phyloP scores from a whole-genome alignment of 2,329 filamentous ascomycete genomes.

The Ophiostoma quercus region DNA sequence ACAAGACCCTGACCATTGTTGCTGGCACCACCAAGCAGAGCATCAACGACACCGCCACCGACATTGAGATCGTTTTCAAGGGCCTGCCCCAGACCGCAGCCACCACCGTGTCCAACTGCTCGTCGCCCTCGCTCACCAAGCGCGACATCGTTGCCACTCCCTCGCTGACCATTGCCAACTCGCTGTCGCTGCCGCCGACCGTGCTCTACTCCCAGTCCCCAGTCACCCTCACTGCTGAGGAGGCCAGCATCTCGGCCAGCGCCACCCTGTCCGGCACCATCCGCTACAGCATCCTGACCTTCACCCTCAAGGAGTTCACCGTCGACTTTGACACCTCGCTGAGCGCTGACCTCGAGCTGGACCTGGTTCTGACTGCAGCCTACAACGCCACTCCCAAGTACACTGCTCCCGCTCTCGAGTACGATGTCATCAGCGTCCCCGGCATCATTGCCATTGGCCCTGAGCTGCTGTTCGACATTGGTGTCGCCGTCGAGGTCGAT shows the following conservation, averaged over 20 bases:
- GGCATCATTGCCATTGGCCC: constrained; percentile 35
- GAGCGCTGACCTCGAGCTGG: constrained; percentile 36
- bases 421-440: constrained; percentile 38
- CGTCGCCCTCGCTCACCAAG: background rate
- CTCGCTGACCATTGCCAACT: constrained; percentile 3
- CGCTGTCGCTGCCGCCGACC: background rate
- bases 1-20: constrained; percentile 31
- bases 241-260: background rate
- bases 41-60: constrained; percentile 10
- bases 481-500: constrained; percentile 14
- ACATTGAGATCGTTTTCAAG: constrained; percentile 4
- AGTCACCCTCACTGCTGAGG: background rate
- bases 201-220: constrained; percentile 1
- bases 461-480: constrained; percentile 19
- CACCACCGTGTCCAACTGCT: background rate
- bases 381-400: constrained; percentile 36
- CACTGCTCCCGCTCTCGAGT: constrained; percentile 36
- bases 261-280: constrained; percentile 12
- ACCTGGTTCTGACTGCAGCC: constrained; percentile 34
- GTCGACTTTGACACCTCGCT: constrained; percentile 41
- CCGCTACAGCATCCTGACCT: background rate
- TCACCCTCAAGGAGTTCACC: constrained; percentile 35
- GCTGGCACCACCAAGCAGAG: constrained; percentile 33
- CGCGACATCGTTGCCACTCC: background rate
- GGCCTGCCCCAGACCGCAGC: background rate